These are phyloP conservation scores for Trichocladium uniseriatum DNA, from an alignment of 495 filamentous ascomycete species.

Conservation along the genomic window DNA sequence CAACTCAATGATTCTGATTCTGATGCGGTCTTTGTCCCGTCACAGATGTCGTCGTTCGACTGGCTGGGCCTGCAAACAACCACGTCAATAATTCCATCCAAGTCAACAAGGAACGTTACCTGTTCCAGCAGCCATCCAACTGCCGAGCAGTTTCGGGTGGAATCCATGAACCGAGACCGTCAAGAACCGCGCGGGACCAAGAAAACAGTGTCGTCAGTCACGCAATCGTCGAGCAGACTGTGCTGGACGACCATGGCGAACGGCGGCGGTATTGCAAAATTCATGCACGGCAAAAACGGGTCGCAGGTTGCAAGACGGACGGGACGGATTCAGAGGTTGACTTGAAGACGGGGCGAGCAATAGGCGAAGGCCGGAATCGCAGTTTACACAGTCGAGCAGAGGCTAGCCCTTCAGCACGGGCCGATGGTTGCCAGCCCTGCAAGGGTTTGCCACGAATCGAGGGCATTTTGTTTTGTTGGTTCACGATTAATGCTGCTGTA, in stretches of 20 bases:
- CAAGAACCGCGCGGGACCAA: not conserved
- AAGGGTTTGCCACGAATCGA: slow-evolving; percentile 5
- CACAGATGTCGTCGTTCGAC: no score
- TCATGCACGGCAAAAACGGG: slow-evolving; percentile 3
- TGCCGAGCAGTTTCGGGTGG: not conserved
- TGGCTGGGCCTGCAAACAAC: not conserved
- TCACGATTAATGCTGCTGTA: slow-evolving; percentile 21
- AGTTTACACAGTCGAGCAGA: not conserved
- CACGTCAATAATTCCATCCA: not conserved
- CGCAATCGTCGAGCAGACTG: not conserved
- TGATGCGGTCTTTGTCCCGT: no score
- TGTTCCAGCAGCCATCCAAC: not conserved
- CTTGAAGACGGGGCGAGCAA: not conserved
- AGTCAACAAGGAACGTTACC: not conserved
- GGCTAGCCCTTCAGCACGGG: slow-evolving; percentile 2
- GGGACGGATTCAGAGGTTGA: not conserved
- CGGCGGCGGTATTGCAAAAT: slow-evolving; percentile 1
- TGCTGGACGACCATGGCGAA: not conserved
- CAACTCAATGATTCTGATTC: no score
- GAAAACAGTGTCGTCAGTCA: not conserved
- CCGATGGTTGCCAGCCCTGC: slow-evolving; percentile 4
- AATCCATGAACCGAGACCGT: not conserved
- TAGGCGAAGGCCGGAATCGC: not conserved
- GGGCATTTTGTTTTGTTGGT: not conserved
- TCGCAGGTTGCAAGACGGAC: slow-evolving; percentile 2